Percentiles rank a stretch among this genome's conserved stretches.
phyloP scores from a whole-genome alignment of 148 eudicot genomes.

The Nepenthes gracilis region DNA sequence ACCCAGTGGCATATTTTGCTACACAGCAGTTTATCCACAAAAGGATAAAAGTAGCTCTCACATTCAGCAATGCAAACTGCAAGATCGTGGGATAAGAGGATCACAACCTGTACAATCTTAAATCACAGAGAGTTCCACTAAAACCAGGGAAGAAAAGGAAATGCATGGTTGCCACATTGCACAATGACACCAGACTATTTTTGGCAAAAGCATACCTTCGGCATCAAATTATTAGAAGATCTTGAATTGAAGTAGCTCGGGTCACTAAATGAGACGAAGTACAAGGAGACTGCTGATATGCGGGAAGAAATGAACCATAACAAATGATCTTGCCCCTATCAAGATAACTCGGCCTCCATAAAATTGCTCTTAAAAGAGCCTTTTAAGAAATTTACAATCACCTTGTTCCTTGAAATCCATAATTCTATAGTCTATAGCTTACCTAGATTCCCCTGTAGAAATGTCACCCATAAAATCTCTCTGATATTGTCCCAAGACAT shows the following conservation, averaged over 20 bases:
- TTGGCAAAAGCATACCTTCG: conserved; percentile 12
- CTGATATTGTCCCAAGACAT: conserved; percentile 33
- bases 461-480: conserved; percentile 30
- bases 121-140: neutral
- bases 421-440: conserved; percentile 14
- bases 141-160: too few relatives aligned
- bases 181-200: neutral
- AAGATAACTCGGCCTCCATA: neutral
- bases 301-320: conserved; percentile 39
- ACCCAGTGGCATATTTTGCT: too few relatives aligned
- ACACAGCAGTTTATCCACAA: too few relatives aligned
- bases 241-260: conserved; percentile 15
- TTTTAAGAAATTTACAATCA: neutral
- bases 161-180: neutral
- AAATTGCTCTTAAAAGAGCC: neutral
- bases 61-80: too few relatives aligned
- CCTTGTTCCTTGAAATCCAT: neutral
- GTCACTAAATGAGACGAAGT: conserved; percentile 11
- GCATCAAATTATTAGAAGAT: conserved; percentile 14
- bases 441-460: conserved; percentile 31
- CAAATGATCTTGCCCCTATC: conserved; percentile 33
- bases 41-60: too few relatives aligned
- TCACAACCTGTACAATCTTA: neutral
- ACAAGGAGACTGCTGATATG: conserved; percentile 15
- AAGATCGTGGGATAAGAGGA: too few relatives aligned